Evolutionary conservation across 495 filamentous ascomycete genomes (phyloP).

Genomic region (Podospora bellae-mahoneyi): DNA sequence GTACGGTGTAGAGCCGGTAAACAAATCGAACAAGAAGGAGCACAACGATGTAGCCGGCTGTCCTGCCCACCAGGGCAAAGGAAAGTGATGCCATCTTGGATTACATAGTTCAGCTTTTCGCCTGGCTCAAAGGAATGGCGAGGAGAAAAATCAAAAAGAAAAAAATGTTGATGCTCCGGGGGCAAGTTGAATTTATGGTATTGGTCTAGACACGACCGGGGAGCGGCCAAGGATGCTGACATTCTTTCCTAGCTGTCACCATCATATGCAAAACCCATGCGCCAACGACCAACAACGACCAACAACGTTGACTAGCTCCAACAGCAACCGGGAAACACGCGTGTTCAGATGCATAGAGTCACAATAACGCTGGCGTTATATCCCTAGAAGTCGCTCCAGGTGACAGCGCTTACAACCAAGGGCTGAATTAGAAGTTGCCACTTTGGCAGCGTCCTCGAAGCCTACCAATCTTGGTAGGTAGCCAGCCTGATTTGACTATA

Average conservation of each 20-base stretch:
- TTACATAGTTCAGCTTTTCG: neutral
- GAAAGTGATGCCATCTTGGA: neutral
- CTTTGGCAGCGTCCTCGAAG: too few species aligned
- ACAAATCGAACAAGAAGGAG: neutral
- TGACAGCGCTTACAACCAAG: too few species aligned
- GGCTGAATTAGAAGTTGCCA: too few species aligned
- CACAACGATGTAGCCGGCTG: neutral
- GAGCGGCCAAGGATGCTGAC: neutral
- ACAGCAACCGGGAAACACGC: too few species aligned
- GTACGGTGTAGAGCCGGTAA: neutral
- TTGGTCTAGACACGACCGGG: neutral
- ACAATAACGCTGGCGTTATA: too few species aligned
- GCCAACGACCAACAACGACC: neutral
- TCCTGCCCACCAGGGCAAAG: neutral
- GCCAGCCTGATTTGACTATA: too few species aligned
- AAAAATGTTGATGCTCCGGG: neutral
- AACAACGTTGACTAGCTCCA: neutral
- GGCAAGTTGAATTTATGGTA: neutral
- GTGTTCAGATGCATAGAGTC: too few species aligned
- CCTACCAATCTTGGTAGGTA: too few species aligned
- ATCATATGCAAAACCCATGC: neutral
- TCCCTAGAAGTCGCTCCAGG: too few species aligned
- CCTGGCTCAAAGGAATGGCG: neutral
- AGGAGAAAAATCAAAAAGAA: neutral
- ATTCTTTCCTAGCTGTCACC: too few species aligned